Base-by-base conservation (phyloP, 495 filamentous ascomycete genomes). In the Talaromyces thailandensis region DNA sequence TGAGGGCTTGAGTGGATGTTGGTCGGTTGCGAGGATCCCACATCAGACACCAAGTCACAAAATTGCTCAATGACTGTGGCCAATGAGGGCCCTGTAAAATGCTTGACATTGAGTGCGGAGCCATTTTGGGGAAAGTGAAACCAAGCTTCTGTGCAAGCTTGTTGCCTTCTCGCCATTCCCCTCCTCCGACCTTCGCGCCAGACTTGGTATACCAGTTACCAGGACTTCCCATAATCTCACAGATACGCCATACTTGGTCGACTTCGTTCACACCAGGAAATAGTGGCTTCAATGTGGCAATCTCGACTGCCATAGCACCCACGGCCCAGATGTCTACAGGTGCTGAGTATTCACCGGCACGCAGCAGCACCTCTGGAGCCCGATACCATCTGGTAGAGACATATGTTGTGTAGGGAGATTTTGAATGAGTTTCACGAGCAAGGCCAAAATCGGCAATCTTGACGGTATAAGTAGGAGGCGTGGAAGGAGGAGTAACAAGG, bases 361-460 rank as follows among this genome's bases (percentile, higher is more conserved):
- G 86, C 31, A 99, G 78, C 32, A 99, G 81, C 1, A 99, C 95
- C 68, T 99, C 95, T 0, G 95, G 95, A 5, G 95, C 95, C 53
- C 95, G 90, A 69, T 99, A 99, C 95, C 95, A 99, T 65, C 95
- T 78, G 5, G 95, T 99, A 0, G 95, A 99, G 35, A 99, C 95
- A 67, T 99, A 99, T 14, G 95, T 99, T 0, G 95, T 99, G 74
- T 96, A 99, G 1, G 94, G 91, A 23, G 95, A 80, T 71, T 92
- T 96, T 6, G 95, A 98, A 70, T 96, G 91, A 0, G 92, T 99
- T 74, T 99, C 95, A 62, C 95, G 83, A 9, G 95, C 95, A n/a
- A 99, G 83, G 63, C 95, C 95, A 75, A 99, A 99, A 76, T 99
- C 95, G 65, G 95, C 95, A 70, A 99, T 96, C 78, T 99, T 99